phyloP scores from a whole-genome alignment of 441 rosid genomes.

The Aquilaria agallochum region DNA sequence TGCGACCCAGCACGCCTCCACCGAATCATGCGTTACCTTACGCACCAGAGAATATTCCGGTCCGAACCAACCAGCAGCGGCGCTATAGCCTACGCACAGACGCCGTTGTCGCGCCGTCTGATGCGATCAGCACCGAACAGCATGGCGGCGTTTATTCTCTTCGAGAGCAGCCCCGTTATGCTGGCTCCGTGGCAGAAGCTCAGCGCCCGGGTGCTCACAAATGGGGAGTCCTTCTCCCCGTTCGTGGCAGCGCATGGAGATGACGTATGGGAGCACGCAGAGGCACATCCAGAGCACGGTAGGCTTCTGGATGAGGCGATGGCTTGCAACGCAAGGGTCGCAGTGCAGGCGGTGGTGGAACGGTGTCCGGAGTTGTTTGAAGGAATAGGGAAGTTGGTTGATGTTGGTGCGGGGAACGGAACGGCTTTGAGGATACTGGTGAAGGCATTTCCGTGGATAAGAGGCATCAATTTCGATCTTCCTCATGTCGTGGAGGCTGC shows the following conservation, averaged over 20 bases:
- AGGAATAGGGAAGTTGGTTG: constrained; percentile 50
- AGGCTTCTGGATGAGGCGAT: constrained; percentile 52
- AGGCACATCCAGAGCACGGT: constrained; percentile 29
- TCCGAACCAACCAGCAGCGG: constrained; percentile 23
- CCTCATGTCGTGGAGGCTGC: constrained; percentile 52
- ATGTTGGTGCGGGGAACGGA: constrained; percentile 75
- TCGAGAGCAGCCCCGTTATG: constrained; percentile 49
- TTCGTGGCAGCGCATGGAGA: constrained; percentile 46
- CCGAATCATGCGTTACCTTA: constrained; percentile 68
- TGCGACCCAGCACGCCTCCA: constrained; percentile 43
- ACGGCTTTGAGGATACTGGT: constrained; percentile 41
- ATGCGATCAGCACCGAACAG: constrained; percentile 31
- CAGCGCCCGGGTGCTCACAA: constrained; percentile 27
- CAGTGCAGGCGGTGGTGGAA: constrained; percentile 27
- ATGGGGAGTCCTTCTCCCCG: constrained; percentile 20
- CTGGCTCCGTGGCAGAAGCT: constrained; percentile 54
- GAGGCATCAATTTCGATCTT: constrained; percentile 68
- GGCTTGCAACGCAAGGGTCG: constrained; percentile 52
- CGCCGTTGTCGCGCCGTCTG: constrained; percentile 58
- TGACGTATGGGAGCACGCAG: constrained; percentile 51
- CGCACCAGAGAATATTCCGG: constrained; percentile 40
- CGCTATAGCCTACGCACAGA: constrained; percentile 31
- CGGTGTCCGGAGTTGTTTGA: constrained; percentile 51
- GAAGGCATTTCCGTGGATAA: constrained; percentile 52
- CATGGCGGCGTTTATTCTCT: constrained; percentile 32